Evolutionary conservation across 192 early-diverging fungal species (phyloP), one percentile per base, ranked within the genome.

Genomic region (Gonapodya prolifera): DNA sequence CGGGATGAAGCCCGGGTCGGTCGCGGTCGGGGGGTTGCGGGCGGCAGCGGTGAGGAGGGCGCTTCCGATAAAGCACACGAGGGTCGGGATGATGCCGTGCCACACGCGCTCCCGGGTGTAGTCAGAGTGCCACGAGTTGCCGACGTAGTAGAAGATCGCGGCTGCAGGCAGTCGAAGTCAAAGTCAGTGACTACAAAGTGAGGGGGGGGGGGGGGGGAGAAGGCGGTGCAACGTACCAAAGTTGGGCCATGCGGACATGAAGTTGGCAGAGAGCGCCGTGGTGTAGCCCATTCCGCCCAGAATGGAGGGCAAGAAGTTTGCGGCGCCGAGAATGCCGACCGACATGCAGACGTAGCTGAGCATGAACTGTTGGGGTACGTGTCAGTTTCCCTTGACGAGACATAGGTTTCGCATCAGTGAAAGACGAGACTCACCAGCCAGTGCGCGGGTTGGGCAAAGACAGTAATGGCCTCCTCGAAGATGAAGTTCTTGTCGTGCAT

Each of bases 81-180:
- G 31, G 28, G 71, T 2, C 8, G 45, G 45, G 8, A 61, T 8
- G 16, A 73, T 2, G 16, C 28, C 18, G 71, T 73, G 71, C 18
- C 16, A 32, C 2, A 73, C 13, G 28, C 71, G 71, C 71, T 73
- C 71, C 8, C 71, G 71, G 8, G 86, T 78, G 34, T 83, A 84
- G 32, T 82, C 81, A 18, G 89, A 86, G 45, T 85, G 84, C 76
- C 86, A 84, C 30, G 87, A 82, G 75, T 88, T 76, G 77, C 77
- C 77, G 74, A 86, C 86, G 75, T 70, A 87, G 32, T 80, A 78
- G n/a, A 83, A 35, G 30, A 81, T 16, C 23, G 45, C 45, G 45
- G 45, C 45, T 61, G n/a, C n/a, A n/a, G n/a, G n/a, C n/a, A n/a
- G n/a, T n/a, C n/a, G n/a, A n/a, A n/a, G n/a, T n/a, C n/a, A n/a